These are phyloP conservation scores for Massarina eburnea DNA, from an alignment of 2,329 filamentous ascomycete genomes.

Conservation along the genomic window DNA sequence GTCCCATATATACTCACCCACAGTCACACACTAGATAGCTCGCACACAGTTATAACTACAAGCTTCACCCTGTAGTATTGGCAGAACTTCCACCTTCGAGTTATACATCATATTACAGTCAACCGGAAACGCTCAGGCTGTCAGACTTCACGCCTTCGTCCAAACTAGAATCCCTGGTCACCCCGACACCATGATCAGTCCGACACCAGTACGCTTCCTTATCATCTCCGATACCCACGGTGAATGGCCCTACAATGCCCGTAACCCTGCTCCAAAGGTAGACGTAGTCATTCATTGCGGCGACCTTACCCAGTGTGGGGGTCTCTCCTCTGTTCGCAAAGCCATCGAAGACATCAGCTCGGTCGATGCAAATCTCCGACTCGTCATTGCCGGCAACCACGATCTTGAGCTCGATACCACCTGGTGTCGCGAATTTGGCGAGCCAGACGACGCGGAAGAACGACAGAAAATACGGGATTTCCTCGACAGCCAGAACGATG, in stretches of 20 bases:
- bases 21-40: too few relatives aligned
- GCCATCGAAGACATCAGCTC: constrained; percentile 49
- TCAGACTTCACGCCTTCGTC: too few relatives aligned
- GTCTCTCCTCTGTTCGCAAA: constrained; percentile 46
- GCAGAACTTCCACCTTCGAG: too few relatives aligned
- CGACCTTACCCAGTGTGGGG: constrained; percentile 57
- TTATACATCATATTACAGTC: too few relatives aligned
- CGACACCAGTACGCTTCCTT: too few relatives aligned
- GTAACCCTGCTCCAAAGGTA: constrained; percentile 35
- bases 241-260: constrained; percentile 6
- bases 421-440: constrained; percentile 5
- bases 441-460: neutral
- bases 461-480: neutral
- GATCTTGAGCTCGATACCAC: constrained; percentile 57
- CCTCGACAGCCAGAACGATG: constrained; percentile 30
- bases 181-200: too few relatives aligned
- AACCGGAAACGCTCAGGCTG: too few relatives aligned
- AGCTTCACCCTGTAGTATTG: too few relatives aligned
- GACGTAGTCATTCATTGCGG: constrained; percentile 59
- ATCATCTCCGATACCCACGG: constrained; percentile 45
- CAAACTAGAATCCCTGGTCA: too few relatives aligned
- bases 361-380: constrained; percentile 56
- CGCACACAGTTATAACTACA: too few relatives aligned
- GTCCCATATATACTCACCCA: too few relatives aligned
- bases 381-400: constrained; percentile 64